Base-by-base conservation (phyloP, 164 flowering plant genomes). In the Stephania cephalantha region DNA sequence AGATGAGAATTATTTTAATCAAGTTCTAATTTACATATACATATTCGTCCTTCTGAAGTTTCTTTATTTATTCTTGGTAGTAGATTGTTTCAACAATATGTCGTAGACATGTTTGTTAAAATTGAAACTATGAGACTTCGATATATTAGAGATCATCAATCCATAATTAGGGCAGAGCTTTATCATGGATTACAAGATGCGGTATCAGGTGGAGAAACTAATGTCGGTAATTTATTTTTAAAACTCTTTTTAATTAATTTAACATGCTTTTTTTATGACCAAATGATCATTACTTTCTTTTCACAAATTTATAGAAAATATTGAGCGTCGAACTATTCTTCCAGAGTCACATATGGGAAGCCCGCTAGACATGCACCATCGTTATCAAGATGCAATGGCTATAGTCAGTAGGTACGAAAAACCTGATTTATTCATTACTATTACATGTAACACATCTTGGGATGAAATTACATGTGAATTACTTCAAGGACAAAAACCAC, bases 361-460 rank as follows among this genome's bases (percentile, higher is more conserved):
- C 1, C 79, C 79, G 0, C 46, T 74, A 9, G 80, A 76, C 30
- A 82, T 82, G 81, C 9, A 35, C 0, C 31, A 29, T 0, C 15
- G 68, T 6, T 78, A 67, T 58, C 6, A 66, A 2, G 79, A 80
- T 76, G 83, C 69, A 17, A 82, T 80, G 81, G 31, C 78, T 0
- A 52, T 82, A n/a, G 78, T 81, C 0, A 44, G 71, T 44, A 22
- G 46, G 2, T 75, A 64, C 71, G 78, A 79, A 8, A 81, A 75
- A 25, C 77, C 80, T 0, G 69, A 81, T n/a, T 3, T 78, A 0
- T 80, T 83, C 22, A 46, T 80, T 0, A 80, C 80, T 11, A 69
- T 80, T 71, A 81, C 79, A 15, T 84, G 80, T 53, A 84, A 82
- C 17, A 63, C 80, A 20, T 0, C 7, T 0, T 76, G 79, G 78